A percentile compares a stretch with the other conserved stretches of the same genome.
These are phyloP conservation scores for Teunomyces lycoperdinae DNA, from an alignment of 805 yeast genomes.

Conservation along the genomic window DNA sequence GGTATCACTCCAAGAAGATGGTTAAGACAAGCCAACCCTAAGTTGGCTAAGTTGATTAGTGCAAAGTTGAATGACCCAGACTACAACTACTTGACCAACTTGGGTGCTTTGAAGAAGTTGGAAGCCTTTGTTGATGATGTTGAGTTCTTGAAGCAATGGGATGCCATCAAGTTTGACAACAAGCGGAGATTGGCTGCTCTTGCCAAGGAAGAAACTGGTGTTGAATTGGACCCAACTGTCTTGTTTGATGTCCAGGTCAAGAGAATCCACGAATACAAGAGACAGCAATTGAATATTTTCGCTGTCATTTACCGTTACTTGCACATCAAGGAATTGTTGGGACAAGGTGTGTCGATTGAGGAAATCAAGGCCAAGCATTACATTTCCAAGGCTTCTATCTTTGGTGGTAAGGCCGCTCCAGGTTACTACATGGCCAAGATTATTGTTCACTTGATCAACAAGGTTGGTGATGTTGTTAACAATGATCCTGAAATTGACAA, in stretches of 20 bases:
- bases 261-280: slow-evolving; percentile 92
- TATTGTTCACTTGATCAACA: slow-evolving; percentile 79
- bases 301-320: slow-evolving; percentile 85
- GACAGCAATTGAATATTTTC: slow-evolving; percentile 90
- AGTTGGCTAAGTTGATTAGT: slow-evolving; percentile 68
- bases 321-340: slow-evolving; percentile 64
- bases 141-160: slow-evolving; percentile 70
- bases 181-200: slow-evolving; percentile 65
- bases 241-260: slow-evolving; percentile 91
- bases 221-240: slow-evolving; percentile 68
- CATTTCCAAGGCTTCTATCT: slow-evolving; percentile 73
- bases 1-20: slow-evolving; percentile 97
- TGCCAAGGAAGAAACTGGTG: slow-evolving; percentile 60
- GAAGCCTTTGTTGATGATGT: slow-evolving; percentile 66
- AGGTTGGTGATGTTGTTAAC: slow-evolving; percentile 79
- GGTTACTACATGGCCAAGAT: slow-evolving; percentile 95
- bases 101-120: slow-evolving; percentile 63
- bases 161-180: slow-evolving; percentile 63
- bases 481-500: slow-evolving; percentile 71
- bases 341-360: slow-evolving; percentile 40
- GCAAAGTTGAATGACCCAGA: slow-evolving; percentile 62
- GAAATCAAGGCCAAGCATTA: slow-evolving; percentile 58
- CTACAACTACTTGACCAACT: slow-evolving; percentile 65
- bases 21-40: slow-evolving; percentile 91
- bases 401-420: slow-evolving; percentile 98